phyloP scores from a whole-genome alignment of 805 yeast genomes.

The Teunomyces pallodes region DNA sequence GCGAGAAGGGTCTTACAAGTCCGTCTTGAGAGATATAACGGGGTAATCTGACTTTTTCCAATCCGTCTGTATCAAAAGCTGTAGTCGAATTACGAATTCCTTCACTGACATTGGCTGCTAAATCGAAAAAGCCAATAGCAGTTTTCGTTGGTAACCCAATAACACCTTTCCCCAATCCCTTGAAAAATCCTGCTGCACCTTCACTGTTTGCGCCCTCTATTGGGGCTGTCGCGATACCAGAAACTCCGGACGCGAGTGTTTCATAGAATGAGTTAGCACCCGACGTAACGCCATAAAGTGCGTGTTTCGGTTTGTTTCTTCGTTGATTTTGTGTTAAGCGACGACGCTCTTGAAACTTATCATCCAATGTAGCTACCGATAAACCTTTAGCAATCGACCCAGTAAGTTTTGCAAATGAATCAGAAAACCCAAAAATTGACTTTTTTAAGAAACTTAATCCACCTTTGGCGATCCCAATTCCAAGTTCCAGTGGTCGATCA shows the following conservation, averaged over 20 bases:
- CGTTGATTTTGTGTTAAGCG: constrained; percentile 69
- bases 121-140: constrained; percentile 89
- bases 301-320: constrained; percentile 79
- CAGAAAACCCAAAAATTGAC: constrained; percentile 92
- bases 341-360: constrained; percentile 77
- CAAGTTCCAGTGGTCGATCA: constrained; percentile 93
- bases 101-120: constrained; percentile 89
- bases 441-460: constrained; percentile 91
- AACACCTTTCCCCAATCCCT: constrained; percentile 92
- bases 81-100: constrained; percentile 93
- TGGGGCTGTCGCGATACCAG: constrained; percentile 90
- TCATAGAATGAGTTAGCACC: constrained; percentile 91
- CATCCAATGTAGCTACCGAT: constrained; percentile 85
- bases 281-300: constrained; percentile 74
- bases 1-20: constrained; percentile 69
- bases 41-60: constrained; percentile 80
- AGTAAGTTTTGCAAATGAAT: constrained; percentile 87
- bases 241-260: constrained; percentile 80
- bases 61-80: constrained; percentile 74
- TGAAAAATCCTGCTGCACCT: constrained; percentile 90
- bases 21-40: constrained; percentile 70
- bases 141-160: constrained; percentile 96
- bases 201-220: constrained; percentile 83
- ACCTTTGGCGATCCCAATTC: constrained; percentile 94
- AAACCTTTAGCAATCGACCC: constrained; percentile 94